Evolutionary conservation across 768 basidiomycete genomes (phyloP), one percentile per base, ranked within the genome.

Genomic region (Pisolithus orientalis): DNA sequence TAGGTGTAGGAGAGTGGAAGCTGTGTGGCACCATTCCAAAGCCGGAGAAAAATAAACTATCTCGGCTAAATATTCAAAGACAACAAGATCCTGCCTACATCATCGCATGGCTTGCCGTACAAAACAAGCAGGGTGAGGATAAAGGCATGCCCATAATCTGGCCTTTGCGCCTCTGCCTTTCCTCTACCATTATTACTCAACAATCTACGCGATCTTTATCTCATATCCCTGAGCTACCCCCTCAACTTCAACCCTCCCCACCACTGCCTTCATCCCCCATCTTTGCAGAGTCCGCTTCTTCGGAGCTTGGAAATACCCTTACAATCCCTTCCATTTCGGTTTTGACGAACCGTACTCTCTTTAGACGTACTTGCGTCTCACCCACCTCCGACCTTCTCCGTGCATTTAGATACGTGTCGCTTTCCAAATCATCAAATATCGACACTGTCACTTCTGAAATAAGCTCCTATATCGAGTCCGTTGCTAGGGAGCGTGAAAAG

Each of bases 61-160:
- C 56, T 52, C 61, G 49, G 53, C 44, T 53, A 37, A 58, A 60
- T 48, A 54, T 37, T 29, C 61, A 44, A 51, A 58, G 59, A 49
- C 49, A 51, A 44, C 48, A 53, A 38, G 52, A 39, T 40, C 65
- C 65, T 2, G 58, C 59, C 14, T 88, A 81, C 63, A 66, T 88
- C 43, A 81, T 90, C 49, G 85, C 79, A 4, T 90, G 84, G 83
- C 74, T 90, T 37, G 77, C 75, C 31, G 84, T 90, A 17, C 80
- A 88, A 65, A 87, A 87, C 59, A 83, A 78, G 55, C 87, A 85
- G 57, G 87, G 85, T 31, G 88, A 90, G 63, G 86, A 88, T 57
- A 90, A 89, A 59, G 88, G 88, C 1, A 70, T 87, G 29, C 72
- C 78, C n/a, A 71, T 86, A 46, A 80, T 90, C 55, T 91, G 88